Evolutionary conservation across 2,329 filamentous ascomycete genomes (phyloP), one percentile per base, ranked within the genome.

Genomic region (Juglanconis oblonga): DNA sequence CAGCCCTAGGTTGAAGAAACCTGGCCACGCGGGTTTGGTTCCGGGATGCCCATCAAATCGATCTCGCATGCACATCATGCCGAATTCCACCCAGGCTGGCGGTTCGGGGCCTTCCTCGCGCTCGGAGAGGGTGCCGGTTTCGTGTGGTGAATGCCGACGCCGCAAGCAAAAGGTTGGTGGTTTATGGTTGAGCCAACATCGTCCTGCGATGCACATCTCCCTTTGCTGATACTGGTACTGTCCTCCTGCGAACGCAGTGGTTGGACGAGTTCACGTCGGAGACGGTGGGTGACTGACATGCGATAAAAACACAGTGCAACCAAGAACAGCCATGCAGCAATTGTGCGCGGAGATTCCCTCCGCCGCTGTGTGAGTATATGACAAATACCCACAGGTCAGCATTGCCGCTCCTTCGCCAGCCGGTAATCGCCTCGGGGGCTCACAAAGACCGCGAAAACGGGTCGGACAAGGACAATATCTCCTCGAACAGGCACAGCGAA

Each of bases 281-380:
- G 17, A 24, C 17, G 17, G 24, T 33, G 8, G 57, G 10, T 17
- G 17, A 52, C 62, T 64, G 32, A 59, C 29, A 13, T 35, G 42
- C 40, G 35, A 42, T 9, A 10, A 11, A 44, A 32, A 14, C 36
- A 32, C 59, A 84, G 81, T 84, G 81, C 67, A 81, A 82, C 64
- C 80, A 82, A 65, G 76, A 77, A 32, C 79, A 81, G 35, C 81
- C 81, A 13, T 84, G 81, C 69, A 77, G 76, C 48, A 82, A 84
- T 65, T 84, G 81, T 64, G 71, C 75, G 31, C 77, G 81, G 42
- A 75, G 81, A 35, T 84, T 81, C 62, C 81, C 81, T 0, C 79
- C 77, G 55, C 81, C 81, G 1, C 65, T 71, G 6, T 84, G 81
- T 67, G 75, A 81, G 64, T 84, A 84, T 64, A 73, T 66, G 14